A percentile compares a stretch with the other conserved stretches of the same genome.
phyloP scores from a whole-genome alignment of 148 eudicot species.

The Selenicereus undatus region DNA sequence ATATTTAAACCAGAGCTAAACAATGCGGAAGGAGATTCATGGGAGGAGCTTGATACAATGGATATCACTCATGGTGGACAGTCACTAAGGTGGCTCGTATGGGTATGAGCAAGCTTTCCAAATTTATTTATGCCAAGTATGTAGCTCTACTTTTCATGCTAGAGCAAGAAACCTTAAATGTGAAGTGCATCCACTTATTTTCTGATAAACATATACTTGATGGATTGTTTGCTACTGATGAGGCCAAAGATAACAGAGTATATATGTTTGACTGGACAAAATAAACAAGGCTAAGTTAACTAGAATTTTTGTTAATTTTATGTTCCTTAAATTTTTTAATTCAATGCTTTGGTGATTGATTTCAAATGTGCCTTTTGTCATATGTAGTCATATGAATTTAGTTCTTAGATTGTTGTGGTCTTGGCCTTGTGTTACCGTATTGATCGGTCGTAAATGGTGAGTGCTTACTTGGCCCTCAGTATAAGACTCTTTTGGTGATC shows the following conservation, averaged over 20 bases:
- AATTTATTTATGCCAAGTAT: neutral
- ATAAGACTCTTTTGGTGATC: neutral
- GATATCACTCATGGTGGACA: conserved; percentile 61
- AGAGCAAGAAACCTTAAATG: neutral
- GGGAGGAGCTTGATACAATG: conserved; percentile 86
- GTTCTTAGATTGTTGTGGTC: neutral
- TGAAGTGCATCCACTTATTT: neutral
- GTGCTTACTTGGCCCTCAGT: neutral
- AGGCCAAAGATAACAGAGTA: neutral
- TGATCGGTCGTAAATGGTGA: neutral
- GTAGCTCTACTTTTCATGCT: neutral
- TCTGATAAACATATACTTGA: neutral
- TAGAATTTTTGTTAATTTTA: neutral
- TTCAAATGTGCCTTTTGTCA: neutral
- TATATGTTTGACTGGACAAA: neutral
- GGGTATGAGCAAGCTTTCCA: conserved; percentile 52
- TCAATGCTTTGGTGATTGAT: neutral
- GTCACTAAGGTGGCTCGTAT: conserved; percentile 87
- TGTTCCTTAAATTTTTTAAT: neutral
- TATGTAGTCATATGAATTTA: neutral
- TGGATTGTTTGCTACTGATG: neutral
- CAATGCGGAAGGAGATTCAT: conserved; percentile 67
- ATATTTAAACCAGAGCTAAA: conserved; percentile 64
- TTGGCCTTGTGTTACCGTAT: neutral
- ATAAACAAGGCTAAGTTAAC: neutral